Conservation (phyloP, 2,329 filamentous ascomycete species). For the Colletotrichum kahawae region DNA sequence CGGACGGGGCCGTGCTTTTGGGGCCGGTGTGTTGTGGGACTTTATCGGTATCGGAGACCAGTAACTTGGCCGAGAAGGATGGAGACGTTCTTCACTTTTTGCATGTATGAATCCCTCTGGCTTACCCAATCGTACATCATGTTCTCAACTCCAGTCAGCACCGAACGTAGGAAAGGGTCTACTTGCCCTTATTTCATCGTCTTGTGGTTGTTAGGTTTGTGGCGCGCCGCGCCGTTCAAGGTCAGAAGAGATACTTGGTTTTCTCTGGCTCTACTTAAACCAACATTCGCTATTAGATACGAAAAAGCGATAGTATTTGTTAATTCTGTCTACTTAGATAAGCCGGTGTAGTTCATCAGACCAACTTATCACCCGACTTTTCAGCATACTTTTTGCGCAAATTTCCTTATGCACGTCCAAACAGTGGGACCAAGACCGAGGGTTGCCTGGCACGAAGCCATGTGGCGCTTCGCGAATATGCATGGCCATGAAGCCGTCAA, state of each 20-base stretch:
- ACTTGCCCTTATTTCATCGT: not conserved
- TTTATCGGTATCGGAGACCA: not conserved
- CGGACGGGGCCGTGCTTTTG: not conserved
- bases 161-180: not conserved
- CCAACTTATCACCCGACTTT: accelerated
- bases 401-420: accelerated
- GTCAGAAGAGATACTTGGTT: not conserved
- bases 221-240: no score
- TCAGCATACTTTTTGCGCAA: accelerated
- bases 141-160: not conserved
- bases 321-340: no score
- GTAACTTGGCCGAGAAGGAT: not conserved
- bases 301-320: no score
- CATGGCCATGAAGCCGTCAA: not conserved
- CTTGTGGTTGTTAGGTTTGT: no score
- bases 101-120: not conserved
- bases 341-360: no score
- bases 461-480: not conserved
- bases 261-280: not conserved
- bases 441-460: not conserved
- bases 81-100: not conserved
- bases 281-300: no score
- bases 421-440: not conserved
- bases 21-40: not conserved
- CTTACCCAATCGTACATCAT: not conserved